phyloP scores from a whole-genome alignment of 139 green algal genomes.

The Astrephomene gubernaculifera region DNA sequence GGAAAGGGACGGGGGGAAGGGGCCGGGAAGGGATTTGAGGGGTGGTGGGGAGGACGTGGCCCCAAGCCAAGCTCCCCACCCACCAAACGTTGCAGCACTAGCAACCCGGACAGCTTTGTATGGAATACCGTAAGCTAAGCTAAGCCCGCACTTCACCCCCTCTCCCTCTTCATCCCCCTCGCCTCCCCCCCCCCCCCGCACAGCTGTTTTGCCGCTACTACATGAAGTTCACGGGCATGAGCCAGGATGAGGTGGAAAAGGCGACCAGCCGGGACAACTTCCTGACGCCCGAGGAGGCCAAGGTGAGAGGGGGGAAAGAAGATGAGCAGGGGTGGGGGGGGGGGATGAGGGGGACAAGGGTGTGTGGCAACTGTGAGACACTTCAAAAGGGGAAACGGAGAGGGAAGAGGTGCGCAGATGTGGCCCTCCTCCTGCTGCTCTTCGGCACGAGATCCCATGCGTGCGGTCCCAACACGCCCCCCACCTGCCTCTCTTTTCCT shows the following conservation, averaged over 20 bases:
- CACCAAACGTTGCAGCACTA: no score
- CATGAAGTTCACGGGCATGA: conserved; percentile 81
- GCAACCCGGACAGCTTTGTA: no score
- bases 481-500: neutral
- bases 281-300: conserved; percentile 82
- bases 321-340: neutral
- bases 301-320: conserved; percentile 56
- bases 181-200: neutral
- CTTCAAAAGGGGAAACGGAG: no score
- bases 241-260: conserved; percentile 78
- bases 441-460: no score
- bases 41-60: no score
- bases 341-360: neutral
- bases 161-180: neutral
- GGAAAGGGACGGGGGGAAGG: neutral
- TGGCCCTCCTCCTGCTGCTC: no score
- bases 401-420: no score
- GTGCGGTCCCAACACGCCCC: neutral
- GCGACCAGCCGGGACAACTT: conserved; percentile 90
- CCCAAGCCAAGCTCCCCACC: no score
- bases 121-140: no score
- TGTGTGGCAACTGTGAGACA: no score
- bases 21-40: neutral
- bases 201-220: conserved; percentile 83
- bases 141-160: no score